phyloP scores from a whole-genome alignment of 176 grass and related monocot species.

The Luzula sylvatica region DNA sequence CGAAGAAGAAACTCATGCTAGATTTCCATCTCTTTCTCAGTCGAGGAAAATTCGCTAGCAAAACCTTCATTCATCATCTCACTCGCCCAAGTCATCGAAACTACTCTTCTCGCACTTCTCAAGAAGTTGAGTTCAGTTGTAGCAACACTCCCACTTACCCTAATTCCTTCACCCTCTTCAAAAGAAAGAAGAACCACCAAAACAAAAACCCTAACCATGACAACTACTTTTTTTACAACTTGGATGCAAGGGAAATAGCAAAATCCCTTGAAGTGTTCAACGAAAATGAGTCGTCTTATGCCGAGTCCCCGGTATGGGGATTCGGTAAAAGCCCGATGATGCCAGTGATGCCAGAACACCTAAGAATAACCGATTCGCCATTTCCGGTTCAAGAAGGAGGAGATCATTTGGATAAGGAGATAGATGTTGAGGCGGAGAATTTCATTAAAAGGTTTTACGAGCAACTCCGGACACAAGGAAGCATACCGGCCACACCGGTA shows the following conservation, averaged over 20 bases:
- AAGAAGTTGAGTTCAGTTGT: conserved; percentile 94
- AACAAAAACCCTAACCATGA: conserved; percentile 20
- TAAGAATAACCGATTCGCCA: conserved; percentile 86
- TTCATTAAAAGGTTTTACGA: conserved; percentile 71
- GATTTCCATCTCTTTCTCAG: conserved; percentile 63
- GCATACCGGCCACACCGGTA: conserved; percentile 40
- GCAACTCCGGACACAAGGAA: conserved; percentile 57
- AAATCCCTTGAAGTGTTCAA: conserved; percentile 61
- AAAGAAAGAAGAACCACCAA: conserved; percentile 17
- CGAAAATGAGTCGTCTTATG: conserved; percentile 23
- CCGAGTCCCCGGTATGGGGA: background rate
- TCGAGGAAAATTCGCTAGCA: conserved; percentile 85
- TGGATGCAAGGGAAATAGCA: conserved; percentile 59
- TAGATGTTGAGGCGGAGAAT: conserved; percentile 52
- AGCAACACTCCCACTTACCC: conserved; percentile 68
- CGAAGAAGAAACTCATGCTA: conserved; percentile 74
- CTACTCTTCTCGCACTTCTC: conserved; percentile 20
- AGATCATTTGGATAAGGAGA: conserved; percentile 31
- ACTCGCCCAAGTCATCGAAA: conserved; percentile 27
- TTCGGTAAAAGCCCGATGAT: conserved; percentile 51
- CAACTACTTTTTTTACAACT: conserved; percentile 44
- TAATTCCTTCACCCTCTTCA: conserved; percentile 28
- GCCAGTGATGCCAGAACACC: conserved; percentile 12
- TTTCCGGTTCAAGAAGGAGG: conserved; percentile 26
- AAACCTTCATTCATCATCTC: conserved; percentile 50